Evolutionary conservation across 2,329 filamentous ascomycete genomes (phyloP).

Genomic region (Botryotinia calthae): DNA sequence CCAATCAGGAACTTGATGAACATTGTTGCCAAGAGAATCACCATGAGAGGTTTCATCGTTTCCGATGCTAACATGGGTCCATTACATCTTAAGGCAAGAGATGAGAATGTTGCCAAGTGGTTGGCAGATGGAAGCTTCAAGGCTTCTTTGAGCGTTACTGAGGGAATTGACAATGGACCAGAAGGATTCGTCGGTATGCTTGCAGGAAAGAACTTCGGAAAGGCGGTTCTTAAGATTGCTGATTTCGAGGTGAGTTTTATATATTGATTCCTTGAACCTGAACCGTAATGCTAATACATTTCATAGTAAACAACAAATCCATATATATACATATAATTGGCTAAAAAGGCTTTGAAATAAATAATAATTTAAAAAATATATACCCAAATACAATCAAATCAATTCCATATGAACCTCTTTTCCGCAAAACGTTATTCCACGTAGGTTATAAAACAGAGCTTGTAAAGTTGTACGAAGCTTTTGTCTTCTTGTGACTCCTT

Average conservation of each 20-base stretch:
- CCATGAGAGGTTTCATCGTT: constrained; percentile 67
- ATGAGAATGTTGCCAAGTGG: constrained; percentile 67
- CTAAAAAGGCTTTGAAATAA: background rate
- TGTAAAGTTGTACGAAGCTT: background rate
- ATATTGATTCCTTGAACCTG: too few relatives aligned
- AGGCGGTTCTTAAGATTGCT: constrained; percentile 64
- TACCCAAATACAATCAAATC: background rate
- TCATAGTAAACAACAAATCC: background rate
- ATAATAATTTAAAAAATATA: background rate
- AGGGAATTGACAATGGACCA: constrained; percentile 64
- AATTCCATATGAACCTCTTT: too few relatives aligned
- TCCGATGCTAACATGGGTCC: constrained; percentile 59
- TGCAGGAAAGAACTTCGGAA: constrained; percentile 68
- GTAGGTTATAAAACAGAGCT: fast-evolving
- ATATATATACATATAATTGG: too few relatives aligned
- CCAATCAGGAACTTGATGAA: constrained; percentile 60
- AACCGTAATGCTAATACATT: background rate
- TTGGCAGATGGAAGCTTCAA: constrained; percentile 65
- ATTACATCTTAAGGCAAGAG: constrained; percentile 57
- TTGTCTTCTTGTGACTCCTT: background rate
- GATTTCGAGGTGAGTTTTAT: constrained; percentile 27
- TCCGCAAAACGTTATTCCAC: too few relatives aligned
- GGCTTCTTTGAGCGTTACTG: constrained; percentile 56
- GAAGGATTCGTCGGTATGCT: constrained; percentile 67
- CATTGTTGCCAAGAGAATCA: constrained; percentile 60